These are phyloP conservation scores for Nitzschia putrida DNA, from an alignment of 108 stramenopile genomes.

Conservation along the genomic window DNA sequence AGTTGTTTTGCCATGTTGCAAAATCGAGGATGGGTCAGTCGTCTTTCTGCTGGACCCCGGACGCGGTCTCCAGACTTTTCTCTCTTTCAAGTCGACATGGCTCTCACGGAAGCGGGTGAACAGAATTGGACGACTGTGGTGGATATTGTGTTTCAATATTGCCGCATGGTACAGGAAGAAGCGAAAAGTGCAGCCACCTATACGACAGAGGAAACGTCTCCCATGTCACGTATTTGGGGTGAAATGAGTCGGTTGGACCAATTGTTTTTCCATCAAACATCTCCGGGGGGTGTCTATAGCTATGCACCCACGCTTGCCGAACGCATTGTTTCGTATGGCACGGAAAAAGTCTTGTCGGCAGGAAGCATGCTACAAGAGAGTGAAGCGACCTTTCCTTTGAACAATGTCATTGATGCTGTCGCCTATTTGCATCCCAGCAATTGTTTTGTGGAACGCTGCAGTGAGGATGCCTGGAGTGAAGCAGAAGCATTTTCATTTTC, in stretches of 20 bases:
- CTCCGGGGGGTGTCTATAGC: conserved; percentile 68
- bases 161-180: conserved; percentile 53
- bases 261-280: conserved; percentile 77
- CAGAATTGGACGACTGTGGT: conserved; percentile 68
- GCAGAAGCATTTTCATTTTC: conserved; percentile 6
- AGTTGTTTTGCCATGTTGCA: conserved; percentile 73
- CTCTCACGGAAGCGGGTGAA: conserved; percentile 79
- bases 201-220: not conserved
- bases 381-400: conserved; percentile 57
- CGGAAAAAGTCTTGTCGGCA: conserved; percentile 60
- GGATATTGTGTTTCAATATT: conserved; percentile 63
- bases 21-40: conserved; percentile 57
- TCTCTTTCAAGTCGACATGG: conserved; percentile 67
- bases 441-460: conserved; percentile 83
- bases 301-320: conserved; percentile 66
- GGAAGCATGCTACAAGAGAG: conserved; percentile 77
- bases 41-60: conserved; percentile 62
- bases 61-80: conserved; percentile 66
- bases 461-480: conserved; percentile 71
- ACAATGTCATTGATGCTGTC: conserved; percentile 42
- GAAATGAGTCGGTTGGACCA: conserved; percentile 52
- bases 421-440: conserved; percentile 52
- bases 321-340: conserved; percentile 61
- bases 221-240: conserved; percentile 49
- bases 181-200: conserved; percentile 20